Evolutionary conservation across 108 stramenopile genomes (phyloP).

Genomic region (Pelagomonas calceolata): DNA sequence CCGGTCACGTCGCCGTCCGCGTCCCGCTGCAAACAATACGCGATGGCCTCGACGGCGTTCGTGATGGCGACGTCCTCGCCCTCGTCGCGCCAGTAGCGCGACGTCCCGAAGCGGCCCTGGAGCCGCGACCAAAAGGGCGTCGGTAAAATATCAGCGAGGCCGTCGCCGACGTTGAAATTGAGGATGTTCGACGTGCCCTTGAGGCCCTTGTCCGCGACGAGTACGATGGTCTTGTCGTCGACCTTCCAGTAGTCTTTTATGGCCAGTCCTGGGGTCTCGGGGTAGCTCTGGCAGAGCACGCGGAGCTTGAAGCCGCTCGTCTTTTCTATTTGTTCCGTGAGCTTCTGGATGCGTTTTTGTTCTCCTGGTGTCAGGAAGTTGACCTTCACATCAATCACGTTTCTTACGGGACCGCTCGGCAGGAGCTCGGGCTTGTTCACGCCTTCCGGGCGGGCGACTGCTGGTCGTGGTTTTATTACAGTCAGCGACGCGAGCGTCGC

Average conservation of each 20-base stretch:
- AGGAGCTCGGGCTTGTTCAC: slow-evolving; percentile 25
- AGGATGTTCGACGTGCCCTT: slow-evolving; percentile 25
- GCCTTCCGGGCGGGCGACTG: slow-evolving; percentile 9
- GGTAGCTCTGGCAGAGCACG: slow-evolving; percentile 32
- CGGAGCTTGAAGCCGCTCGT: slow-evolving; percentile 28
- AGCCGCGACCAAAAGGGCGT: slow-evolving; percentile 28
- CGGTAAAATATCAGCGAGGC: slow-evolving; percentile 16
- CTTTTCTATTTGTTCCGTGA: slow-evolving; percentile 20
- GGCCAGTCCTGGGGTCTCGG: slow-evolving; percentile 36
- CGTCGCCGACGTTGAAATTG: slow-evolving; percentile 40
- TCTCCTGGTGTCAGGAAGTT: slow-evolving; percentile 30
- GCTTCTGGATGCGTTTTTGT: slow-evolving; percentile 20
- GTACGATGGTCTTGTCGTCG: slow-evolving; percentile 28
- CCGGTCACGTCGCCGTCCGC: not conserved
- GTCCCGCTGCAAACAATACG: slow-evolving; percentile 16
- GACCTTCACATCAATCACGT: slow-evolving; percentile 27
- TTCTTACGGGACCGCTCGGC: slow-evolving; percentile 17
- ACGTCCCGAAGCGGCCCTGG: slow-evolving; percentile 29
- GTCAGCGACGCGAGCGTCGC: not conserved
- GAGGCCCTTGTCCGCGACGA: slow-evolving; percentile 6
- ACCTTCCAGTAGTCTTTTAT: slow-evolving; percentile 44
- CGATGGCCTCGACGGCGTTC: slow-evolving; percentile 28
- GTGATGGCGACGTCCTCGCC: slow-evolving; percentile 33
- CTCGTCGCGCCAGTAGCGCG: slow-evolving; percentile 27
- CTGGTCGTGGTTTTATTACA: too few species aligned